Conservation (phyloP, 1,284 basidiomycete genomes). For the Ceratobasidium sp. region DNA sequence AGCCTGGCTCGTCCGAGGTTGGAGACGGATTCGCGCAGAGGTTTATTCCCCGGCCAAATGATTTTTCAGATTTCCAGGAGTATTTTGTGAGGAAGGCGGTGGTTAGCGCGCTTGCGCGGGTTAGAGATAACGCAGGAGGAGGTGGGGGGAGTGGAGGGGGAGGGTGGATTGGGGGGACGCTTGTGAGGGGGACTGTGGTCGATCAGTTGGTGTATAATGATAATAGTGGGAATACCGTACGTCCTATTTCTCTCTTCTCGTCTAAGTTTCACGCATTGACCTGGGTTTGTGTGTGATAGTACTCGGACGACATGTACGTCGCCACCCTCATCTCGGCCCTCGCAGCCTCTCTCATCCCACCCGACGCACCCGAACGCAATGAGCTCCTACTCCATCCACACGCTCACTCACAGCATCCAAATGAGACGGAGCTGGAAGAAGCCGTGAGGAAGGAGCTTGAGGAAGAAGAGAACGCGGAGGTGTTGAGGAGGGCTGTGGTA, state of each 20-base stretch:
- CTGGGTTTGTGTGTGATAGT: constrained; percentile 62
- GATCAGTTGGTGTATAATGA: constrained; percentile 95
- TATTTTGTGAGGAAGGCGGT: constrained; percentile 96
- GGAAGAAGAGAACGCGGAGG: constrained; percentile 73
- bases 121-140: constrained; percentile 75
- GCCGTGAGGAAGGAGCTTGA: constrained; percentile 13
- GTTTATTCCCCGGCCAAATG: constrained; percentile 92
- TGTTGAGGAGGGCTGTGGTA: constrained; percentile 78
- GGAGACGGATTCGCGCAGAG: constrained; percentile 86
- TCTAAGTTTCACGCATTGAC: constrained; percentile 11
- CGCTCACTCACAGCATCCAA: constrained; percentile 65
- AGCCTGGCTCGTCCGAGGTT: constrained; percentile 70
- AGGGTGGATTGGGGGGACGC: constrained; percentile 85
- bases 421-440: constrained; percentile 38
- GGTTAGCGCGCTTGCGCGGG: constrained; percentile 84
- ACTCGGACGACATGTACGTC: constrained; percentile 92
- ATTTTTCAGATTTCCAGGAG: constrained; percentile 91
- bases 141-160: constrained; percentile 10
- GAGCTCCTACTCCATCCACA: constrained; percentile 75
- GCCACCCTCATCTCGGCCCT: constrained; percentile 88
- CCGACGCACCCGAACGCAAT: constrained; percentile 79
- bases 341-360: constrained; percentile 81
- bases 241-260: constrained; percentile 54
- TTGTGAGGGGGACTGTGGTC: constrained; percentile 92
- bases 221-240: constrained; percentile 89